Conservation (phyloP, 768 basidiomycete species). For the Lactarius pseudohatsudake region DNA sequence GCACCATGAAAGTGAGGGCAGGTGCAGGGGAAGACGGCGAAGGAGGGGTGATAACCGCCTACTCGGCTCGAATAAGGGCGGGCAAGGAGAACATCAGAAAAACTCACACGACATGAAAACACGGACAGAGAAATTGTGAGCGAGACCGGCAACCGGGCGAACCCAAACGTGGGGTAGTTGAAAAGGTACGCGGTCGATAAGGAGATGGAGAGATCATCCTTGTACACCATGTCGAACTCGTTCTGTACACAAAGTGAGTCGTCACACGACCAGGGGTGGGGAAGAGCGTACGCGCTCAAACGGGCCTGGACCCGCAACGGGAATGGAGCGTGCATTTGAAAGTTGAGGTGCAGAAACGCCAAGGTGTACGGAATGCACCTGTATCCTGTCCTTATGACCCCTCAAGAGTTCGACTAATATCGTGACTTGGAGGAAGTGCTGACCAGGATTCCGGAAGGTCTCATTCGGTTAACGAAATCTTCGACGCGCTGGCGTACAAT, state of each 20-base stretch:
- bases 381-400: conserved; percentile 70
- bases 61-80: conserved; percentile 19
- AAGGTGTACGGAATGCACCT: conserved; percentile 80
- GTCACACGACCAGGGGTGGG: conserved; percentile 10
- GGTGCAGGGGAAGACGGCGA: conserved; percentile 52
- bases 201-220: conserved; percentile 80
- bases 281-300: conserved; percentile 25
- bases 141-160: conserved; percentile 80
- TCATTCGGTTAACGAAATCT: conserved; percentile 73
- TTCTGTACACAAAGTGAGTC: conserved; percentile 48
- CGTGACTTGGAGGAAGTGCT: conserved; percentile 31
- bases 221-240: conserved; percentile 82
- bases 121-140: conserved; percentile 75
- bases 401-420: conserved; percentile 9
- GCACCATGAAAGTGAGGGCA: conserved; percentile 67
- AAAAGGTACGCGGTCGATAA: conserved; percentile 80
- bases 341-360: conserved; percentile 79
- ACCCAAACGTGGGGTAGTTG: conserved; percentile 81
- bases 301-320: conserved; percentile 31
- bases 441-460: conserved; percentile 70
- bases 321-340: conserved; percentile 62
- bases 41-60: conserved; percentile 70
- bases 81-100: conserved; percentile 2
- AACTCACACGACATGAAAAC: conserved; percentile 64
- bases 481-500: conserved; percentile 78